Percentiles rank a stretch among this genome's conserved stretches.
Evolutionary conservation across 2,329 filamentous ascomycete genomes (phyloP).

Genomic region (Diaporthe nobilis): DNA sequence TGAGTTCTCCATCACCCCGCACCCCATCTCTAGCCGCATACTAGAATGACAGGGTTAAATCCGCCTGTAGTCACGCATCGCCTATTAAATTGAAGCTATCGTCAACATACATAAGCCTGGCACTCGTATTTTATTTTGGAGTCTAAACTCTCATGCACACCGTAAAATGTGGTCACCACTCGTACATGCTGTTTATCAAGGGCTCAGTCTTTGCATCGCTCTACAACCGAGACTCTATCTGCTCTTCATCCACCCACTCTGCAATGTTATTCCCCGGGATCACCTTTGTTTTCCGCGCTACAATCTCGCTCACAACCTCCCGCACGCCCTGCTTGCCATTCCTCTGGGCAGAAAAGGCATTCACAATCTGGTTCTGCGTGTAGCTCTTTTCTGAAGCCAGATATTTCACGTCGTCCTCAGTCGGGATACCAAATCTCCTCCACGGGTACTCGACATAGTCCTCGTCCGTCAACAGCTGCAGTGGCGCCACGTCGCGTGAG

Average conservation of each 20-base stretch:
- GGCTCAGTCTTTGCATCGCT: not conserved
- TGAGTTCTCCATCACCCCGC: conserved; percentile 8
- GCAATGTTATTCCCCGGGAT: conserved; percentile 42
- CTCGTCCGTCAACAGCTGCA: conserved; percentile 73
- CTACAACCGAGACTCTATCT: conserved; percentile 31
- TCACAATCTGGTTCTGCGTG: conserved; percentile 71
- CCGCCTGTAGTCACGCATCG: not conserved
- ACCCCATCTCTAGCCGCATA: conserved; percentile 2
- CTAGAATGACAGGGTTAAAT: not conserved
- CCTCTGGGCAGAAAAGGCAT: conserved; percentile 71
- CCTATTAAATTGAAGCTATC: not conserved
- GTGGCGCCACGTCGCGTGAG: conserved; percentile 56
- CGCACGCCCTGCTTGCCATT: conserved; percentile 78
- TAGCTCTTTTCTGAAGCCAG: conserved; percentile 57
- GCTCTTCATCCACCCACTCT: conserved; percentile 56
- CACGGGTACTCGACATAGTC: conserved; percentile 84
- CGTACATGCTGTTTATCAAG: conserved; percentile 19
- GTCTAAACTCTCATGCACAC: not conserved
- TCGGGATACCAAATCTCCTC: conserved; percentile 78
- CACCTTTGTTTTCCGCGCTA: conserved; percentile 70
- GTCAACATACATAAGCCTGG: not conserved
- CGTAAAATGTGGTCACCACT: not conserved
- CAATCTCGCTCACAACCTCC: conserved; percentile 77
- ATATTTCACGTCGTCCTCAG: conserved; percentile 72
- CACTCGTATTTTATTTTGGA: not conserved